These are phyloP conservation scores for Colletotrichum viniferum DNA, from an alignment of 2,329 filamentous ascomycete species.

Conservation along the genomic window DNA sequence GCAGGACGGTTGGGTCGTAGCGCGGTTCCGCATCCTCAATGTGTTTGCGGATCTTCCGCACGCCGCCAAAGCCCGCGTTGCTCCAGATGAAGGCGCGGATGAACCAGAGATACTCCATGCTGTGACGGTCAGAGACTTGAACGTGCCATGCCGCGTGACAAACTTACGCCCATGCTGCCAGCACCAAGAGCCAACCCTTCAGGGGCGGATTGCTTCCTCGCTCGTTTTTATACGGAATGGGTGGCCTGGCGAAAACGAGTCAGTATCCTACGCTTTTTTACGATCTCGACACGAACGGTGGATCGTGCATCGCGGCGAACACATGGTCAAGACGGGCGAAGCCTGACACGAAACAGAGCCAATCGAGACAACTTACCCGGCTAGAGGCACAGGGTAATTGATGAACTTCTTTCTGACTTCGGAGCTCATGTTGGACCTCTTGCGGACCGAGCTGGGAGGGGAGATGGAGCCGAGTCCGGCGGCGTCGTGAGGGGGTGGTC, in stretches of 20 bases:
- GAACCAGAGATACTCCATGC: slow-evolving; percentile 59
- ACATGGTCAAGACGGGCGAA: neutral
- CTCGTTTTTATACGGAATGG: slow-evolving; percentile 49
- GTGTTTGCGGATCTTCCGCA: slow-evolving; percentile 56
- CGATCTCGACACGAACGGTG: neutral
- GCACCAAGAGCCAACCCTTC: slow-evolving; percentile 56
- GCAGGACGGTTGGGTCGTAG: slow-evolving; percentile 51
- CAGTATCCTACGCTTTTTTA: neutral
- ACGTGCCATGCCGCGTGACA: neutral
- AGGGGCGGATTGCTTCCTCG: slow-evolving; percentile 61
- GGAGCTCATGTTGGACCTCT: slow-evolving; percentile 15
- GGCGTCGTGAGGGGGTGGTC: neutral
- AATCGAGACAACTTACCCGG: slow-evolving; percentile 32
- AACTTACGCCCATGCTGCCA: slow-evolving; percentile 59
- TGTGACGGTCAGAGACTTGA: slow-evolving; percentile 27
- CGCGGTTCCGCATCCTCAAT: slow-evolving; percentile 56
- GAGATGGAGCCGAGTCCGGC: neutral
- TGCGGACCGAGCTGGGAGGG: neutral
- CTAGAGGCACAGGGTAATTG: slow-evolving; percentile 40
- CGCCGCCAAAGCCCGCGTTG: slow-evolving; percentile 65
- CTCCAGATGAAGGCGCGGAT: slow-evolving; percentile 63
- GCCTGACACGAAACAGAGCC: neutral
- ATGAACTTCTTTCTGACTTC: slow-evolving; percentile 28
- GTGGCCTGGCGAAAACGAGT: slow-evolving; percentile 30
- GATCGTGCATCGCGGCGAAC: neutral